A percentile compares a stretch with the other conserved stretches of the same genome.
Evolutionary conservation across 371 early-diverging fungal genomes (phyloP).

Genomic region (Lichtheimia hyalospora): DNA sequence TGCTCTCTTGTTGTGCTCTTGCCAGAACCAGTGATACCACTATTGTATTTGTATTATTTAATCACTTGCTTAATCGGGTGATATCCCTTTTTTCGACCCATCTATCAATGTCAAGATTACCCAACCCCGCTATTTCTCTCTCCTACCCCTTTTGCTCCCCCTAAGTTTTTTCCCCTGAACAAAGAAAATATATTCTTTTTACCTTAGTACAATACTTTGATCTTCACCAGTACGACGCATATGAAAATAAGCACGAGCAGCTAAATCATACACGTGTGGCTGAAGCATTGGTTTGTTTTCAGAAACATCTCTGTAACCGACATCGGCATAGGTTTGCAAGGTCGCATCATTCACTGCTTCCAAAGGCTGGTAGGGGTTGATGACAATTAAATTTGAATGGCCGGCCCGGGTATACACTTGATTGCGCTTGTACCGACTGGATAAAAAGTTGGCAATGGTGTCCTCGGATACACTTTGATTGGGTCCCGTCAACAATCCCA

Average conservation of each 20-base stretch:
- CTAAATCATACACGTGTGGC: constrained; percentile 65
- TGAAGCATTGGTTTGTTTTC: constrained; percentile 40
- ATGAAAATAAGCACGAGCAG: constrained; percentile 70
- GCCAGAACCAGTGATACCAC: constrained; percentile 86
- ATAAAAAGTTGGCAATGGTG: constrained; percentile 53
- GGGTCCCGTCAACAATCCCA: constrained; percentile 30
- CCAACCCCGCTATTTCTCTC: not conserved
- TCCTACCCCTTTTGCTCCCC: not conserved
- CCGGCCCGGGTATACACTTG: constrained; percentile 64
- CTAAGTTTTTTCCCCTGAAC: not conserved
- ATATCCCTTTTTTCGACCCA: not conserved
- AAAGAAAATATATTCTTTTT: not conserved
- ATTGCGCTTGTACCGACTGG: constrained; percentile 54
- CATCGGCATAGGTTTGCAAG: constrained; percentile 54
- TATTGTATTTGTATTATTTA: constrained; percentile 16
- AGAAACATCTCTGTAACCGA: constrained; percentile 49
- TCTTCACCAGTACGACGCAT: constrained; percentile 84
- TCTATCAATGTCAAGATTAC: not conserved
- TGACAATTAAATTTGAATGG: constrained; percentile 53
- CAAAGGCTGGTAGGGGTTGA: constrained; percentile 59
- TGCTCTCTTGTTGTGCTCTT: constrained; percentile 72
- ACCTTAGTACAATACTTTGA: constrained; percentile 73
- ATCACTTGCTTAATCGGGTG: not conserved
- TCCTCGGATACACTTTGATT: constrained; percentile 55
- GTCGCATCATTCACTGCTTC: constrained; percentile 57